phyloP scores from a whole-genome alignment of 2,329 filamentous ascomycete species.

The Pyrenochaeta sp. region DNA sequence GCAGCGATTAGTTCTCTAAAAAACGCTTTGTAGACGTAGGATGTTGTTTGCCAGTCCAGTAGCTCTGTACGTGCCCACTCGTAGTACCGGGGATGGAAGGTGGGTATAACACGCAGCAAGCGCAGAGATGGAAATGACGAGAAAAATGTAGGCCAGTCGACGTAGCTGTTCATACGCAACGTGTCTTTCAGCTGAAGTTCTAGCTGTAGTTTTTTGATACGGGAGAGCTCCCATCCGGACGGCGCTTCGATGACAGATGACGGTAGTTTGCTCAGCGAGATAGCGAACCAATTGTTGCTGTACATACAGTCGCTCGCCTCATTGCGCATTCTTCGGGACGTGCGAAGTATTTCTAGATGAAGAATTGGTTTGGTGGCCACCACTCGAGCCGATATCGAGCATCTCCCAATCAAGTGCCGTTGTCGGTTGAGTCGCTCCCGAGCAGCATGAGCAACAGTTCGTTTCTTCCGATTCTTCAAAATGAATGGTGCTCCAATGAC shows the following conservation, averaged over 20 bases:
- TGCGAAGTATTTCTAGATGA: conserved; percentile 30
- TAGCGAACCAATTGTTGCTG: conserved; percentile 38
- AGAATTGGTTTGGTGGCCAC: conserved; percentile 24
- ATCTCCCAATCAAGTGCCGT: conserved; percentile 27
- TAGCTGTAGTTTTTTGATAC: conserved; percentile 34
- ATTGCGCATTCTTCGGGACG: conserved; percentile 27
- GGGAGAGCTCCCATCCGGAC: conserved; percentile 32
- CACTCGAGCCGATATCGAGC: conserved; percentile 25
- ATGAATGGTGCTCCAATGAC: conserved; percentile 36
- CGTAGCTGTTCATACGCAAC: conserved; percentile 41
- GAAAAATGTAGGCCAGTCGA: conserved; percentile 41
- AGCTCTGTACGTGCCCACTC: conserved; percentile 40
- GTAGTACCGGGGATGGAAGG: conserved; percentile 37
- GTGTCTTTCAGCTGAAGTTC: conserved; percentile 43
- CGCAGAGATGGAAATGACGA: conserved; percentile 27
- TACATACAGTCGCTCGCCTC: conserved; percentile 40
- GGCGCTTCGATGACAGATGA: conserved; percentile 30
- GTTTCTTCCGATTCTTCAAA: conserved; percentile 37
- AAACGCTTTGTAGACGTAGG: conserved; percentile 41
- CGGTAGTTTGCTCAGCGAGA: conserved; percentile 36
- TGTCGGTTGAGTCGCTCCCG: conserved; percentile 36
- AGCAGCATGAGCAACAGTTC: conserved; percentile 23
- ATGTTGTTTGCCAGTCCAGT: conserved; percentile 26
- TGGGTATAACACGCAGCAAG: conserved; percentile 35
- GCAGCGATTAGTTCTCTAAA: conserved; percentile 35